Conservation (phyloP, 495 filamentous ascomycete species). For the Cercophora newfieldiana region DNA sequence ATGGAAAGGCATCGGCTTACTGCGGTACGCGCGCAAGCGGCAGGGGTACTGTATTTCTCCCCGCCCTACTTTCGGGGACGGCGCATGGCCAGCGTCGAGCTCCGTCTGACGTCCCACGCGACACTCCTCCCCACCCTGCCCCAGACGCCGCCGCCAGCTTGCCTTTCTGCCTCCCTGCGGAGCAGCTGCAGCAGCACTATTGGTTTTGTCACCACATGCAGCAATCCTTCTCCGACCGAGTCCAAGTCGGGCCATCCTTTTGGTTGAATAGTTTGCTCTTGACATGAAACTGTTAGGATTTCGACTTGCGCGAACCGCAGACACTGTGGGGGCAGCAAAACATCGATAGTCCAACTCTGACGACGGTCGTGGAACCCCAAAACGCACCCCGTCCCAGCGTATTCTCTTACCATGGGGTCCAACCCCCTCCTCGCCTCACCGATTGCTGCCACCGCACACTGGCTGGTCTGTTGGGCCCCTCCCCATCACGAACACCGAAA, state of each 20-base stretch:
- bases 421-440: not conserved
- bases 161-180: not conserved
- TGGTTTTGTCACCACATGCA: not conserved
- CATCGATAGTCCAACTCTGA: not conserved
- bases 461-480: not conserved
- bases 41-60: not conserved
- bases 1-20: not conserved
- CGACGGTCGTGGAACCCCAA: not conserved
- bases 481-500: not conserved
- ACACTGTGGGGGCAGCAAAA: not conserved
- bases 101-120: not conserved
- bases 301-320: not conserved
- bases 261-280: not conserved
- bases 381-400: not conserved
- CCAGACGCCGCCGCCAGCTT: not conserved
- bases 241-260: not conserved
- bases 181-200: not conserved
- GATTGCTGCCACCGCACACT: not conserved
- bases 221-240: not conserved
- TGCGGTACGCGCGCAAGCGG: not conserved
- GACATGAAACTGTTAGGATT: not conserved
- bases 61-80: not conserved
- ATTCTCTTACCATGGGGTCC: not conserved
- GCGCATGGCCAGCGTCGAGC: not conserved
- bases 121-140: not conserved